Evolutionary conservation across 768 basidiomycete species (phyloP), one percentile per base, ranked within the genome.

Genomic region (Baorangia bicolor): DNA sequence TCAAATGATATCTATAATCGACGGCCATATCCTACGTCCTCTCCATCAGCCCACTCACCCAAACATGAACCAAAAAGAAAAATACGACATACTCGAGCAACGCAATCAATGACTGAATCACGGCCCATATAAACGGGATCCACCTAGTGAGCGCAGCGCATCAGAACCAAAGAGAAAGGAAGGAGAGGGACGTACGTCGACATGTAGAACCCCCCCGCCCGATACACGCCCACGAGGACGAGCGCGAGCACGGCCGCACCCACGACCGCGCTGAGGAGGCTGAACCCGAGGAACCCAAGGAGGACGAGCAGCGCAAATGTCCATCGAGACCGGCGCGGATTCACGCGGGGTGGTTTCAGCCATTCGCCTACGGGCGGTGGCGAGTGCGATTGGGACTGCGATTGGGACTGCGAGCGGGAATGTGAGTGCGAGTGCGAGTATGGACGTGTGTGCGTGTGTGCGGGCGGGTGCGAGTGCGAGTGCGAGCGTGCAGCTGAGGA

Each of bases 61-160:
- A 35, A 23, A 18, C 11, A n/a, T n/a, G n/a, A 28, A 44, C 40
- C 14, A 35, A 28, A 20, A 38, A 37, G 7, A 39, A 5, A 35
- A 35, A 45, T 5, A 11, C 14, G 37, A 46, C 60, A 1, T 44
- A 78, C 77, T 72, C 76, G 28, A 79, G 69, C 51, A 78, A 61
- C 14, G 72, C 71, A 16, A 79, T 60, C 7, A 77, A 64, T n/a
- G 71, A 69, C 51, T 76, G 75, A 41, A 79, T 69, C 49, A 75
- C 64, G 3, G 73, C 78, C 57, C 75, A 73, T 16, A 78, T 50
- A 47, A 78, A 77, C 12, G 78, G 77, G 23, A 79, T 63, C 78
- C 78, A 78, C 27, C 51, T 57, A 21, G 18, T n/a, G n/a, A n/a
- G n/a, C n/a, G n/a, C 23, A 37, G 18, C 12, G 2, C 47, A 21